These are phyloP conservation scores for Dendryphion nanum DNA, from an alignment of 2,329 filamentous ascomycete species.

Conservation along the genomic window DNA sequence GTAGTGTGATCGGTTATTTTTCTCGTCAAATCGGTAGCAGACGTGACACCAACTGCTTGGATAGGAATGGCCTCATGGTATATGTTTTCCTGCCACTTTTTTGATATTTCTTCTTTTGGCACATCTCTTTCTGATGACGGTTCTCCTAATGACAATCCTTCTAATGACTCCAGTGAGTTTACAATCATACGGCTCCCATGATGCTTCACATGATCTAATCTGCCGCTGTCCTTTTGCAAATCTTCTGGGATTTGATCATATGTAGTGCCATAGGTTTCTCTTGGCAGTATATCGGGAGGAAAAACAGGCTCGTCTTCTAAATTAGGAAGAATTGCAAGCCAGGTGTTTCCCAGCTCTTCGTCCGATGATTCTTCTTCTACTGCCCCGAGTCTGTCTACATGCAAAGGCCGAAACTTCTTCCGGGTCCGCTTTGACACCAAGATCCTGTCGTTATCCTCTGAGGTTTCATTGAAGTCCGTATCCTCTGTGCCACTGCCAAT, in stretches of 20 bases:
- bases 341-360: background rate
- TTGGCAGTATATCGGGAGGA: too few species aligned
- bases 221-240: background rate
- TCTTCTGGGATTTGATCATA: too few species aligned
- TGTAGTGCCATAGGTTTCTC: too few species aligned
- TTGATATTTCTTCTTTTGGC: too few species aligned
- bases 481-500: constrained; percentile 5
- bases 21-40: too few species aligned
- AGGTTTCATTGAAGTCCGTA: background rate
- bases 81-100: too few species aligned
- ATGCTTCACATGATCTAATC: background rate
- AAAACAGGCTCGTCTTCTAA: background rate
- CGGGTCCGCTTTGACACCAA: background rate
- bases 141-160: background rate
- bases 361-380: too few species aligned
- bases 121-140: background rate
- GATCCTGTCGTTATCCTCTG: background rate
- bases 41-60: too few species aligned
- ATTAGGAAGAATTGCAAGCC: background rate
- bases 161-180: background rate
- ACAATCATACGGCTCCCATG: background rate
- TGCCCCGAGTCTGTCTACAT: too few species aligned
- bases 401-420: background rate
- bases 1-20: too few species aligned
- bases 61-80: too few species aligned